Evolutionary conservation across 192 early-diverging fungal species (phyloP).

Genomic region (Coemansia sp.): DNA sequence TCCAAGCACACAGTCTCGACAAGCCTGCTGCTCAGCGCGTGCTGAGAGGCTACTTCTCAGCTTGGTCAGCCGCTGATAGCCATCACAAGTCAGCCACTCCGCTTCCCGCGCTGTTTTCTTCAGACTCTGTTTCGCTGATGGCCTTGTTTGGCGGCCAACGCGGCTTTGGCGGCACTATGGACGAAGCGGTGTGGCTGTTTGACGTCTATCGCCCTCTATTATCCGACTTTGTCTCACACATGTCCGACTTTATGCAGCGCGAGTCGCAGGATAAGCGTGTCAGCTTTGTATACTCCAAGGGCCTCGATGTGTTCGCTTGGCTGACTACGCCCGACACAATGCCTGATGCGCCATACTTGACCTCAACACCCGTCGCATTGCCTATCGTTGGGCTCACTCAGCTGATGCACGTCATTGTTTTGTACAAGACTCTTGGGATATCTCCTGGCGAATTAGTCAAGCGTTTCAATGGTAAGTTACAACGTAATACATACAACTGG

Average conservation of each 20-base stretch:
- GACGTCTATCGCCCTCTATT: slow-evolving; percentile 74
- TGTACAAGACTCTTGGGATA: slow-evolving; percentile 63
- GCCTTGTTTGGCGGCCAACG: slow-evolving; percentile 96
- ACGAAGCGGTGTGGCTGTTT: slow-evolving; percentile 74
- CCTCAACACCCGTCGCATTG: slow-evolving; percentile 70
- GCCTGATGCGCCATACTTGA: slow-evolving; percentile 71
- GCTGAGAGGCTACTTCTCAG: slow-evolving; percentile 25
- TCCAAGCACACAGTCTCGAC: slow-evolving; percentile 12
- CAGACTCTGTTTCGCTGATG: slow-evolving; percentile 60
- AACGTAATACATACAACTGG: not conserved
- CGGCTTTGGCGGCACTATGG: slow-evolving; percentile 79
- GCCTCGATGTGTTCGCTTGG: slow-evolving; percentile 80
- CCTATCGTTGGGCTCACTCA: slow-evolving; percentile 86
- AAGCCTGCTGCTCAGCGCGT: slow-evolving; percentile 8
- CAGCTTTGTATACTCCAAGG: slow-evolving; percentile 61
- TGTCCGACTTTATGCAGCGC: slow-evolving; percentile 66
- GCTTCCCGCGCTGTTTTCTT: slow-evolving; percentile 24
- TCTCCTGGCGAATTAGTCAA: slow-evolving; percentile 48
- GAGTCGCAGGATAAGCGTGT: slow-evolving; percentile 59
- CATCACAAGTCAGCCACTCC: not conserved
- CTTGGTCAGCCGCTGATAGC: slow-evolving; percentile 10
- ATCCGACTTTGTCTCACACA: slow-evolving; percentile 65
- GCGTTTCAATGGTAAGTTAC: slow-evolving; percentile 34
- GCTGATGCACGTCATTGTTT: slow-evolving; percentile 77
- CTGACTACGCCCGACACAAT: slow-evolving; percentile 64